Evolutionary conservation across 2,329 filamentous ascomycete species (phyloP), one percentile per base, ranked within the genome.

Genomic region (Fusarium odoratissimum): DNA sequence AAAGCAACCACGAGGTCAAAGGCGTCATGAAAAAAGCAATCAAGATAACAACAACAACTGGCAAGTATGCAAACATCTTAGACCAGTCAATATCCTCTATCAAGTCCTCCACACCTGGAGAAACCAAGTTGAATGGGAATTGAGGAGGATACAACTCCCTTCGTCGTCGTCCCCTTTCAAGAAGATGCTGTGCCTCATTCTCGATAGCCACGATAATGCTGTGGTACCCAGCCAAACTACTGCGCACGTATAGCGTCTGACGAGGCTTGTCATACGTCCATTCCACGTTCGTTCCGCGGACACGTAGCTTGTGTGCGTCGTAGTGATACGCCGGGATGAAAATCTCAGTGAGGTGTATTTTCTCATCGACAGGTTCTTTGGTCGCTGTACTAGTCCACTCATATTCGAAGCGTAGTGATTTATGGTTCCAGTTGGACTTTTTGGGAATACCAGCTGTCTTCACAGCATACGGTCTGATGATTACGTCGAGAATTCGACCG

Each of bases 281-380:
- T 21, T 79, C 76, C 9, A 75, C 81, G n/a, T 78, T 75, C 21
- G 71, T 77, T 25, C 80, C 62, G 9, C 67, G 62, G 25, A 82
- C 60, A 6, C 72, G 62, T 38, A 82, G 57, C 19, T 78, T 67
- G 57, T 80, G 76, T 5, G 48, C 61, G 1, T 69, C 76, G 42
- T 82, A 84, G 71, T 84, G 83, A 35, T 84, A 84, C 14, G 67
- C 70, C 1, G 83, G 83, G 35, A 84, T 70, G 38, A 81, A 84
- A 19, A 84, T 75, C 62, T 84, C 83, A 1, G 83, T 84, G 21
- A 79, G 28, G 10, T 61, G 49, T 5, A 73, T 37, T 19, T 73
- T 80, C 19, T 78, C 73, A 17, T 60, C 42, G 1, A 28, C 41
- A 11, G 77, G 74, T 35, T 54, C 58, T 19, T 61, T 56, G 37